Conservation (phyloP, 1,284 basidiomycete genomes). For the Cystobasidiaceae sp. region DNA sequence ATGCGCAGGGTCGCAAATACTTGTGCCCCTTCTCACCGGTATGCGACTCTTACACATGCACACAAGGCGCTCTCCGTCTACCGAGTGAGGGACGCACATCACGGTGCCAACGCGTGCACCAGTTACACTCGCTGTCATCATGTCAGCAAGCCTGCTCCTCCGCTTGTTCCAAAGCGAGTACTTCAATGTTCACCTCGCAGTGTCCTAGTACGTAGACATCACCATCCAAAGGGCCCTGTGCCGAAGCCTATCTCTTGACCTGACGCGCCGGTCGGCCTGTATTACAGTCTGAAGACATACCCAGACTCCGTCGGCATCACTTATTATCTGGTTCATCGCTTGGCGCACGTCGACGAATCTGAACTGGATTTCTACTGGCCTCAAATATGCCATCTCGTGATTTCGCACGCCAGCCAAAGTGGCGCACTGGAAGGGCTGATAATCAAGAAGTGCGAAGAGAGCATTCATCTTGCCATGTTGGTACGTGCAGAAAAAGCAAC, state of each 20-base stretch:
- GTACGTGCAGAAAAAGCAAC: too few relatives aligned
- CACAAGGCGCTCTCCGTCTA: too few relatives aligned
- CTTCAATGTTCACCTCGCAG: slow-evolving; percentile 45
- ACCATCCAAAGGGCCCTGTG: background rate
- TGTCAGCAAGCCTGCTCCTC: slow-evolving; percentile 34
- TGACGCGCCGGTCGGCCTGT: background rate
- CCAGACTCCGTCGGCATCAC: slow-evolving; percentile 92
- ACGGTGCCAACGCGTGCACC: too few relatives aligned
- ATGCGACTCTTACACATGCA: too few relatives aligned
- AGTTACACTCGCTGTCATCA: background rate
- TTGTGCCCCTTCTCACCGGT: too few relatives aligned
- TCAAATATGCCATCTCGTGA: slow-evolving; percentile 87
- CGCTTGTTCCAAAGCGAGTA: slow-evolving; percentile 42
- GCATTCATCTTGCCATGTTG: slow-evolving; percentile 87
- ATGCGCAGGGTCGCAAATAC: too few relatives aligned
- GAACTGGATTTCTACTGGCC: slow-evolving; percentile 94
- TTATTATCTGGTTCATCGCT: slow-evolving; percentile 82
- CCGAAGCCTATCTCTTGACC: background rate
- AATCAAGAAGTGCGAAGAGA: slow-evolving; percentile 74
- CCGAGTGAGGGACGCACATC: too few relatives aligned
- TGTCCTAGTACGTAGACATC: slow-evolving; percentile 39
- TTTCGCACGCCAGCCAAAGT: slow-evolving; percentile 81
- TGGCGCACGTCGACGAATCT: slow-evolving; percentile 67
- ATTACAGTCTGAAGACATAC: slow-evolving; percentile 64
- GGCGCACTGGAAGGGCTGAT: slow-evolving; percentile 88